phyloP scores from a whole-genome alignment of 2,329 filamentous ascomycete genomes.

The Aspergillus oerlinghausenensis region DNA sequence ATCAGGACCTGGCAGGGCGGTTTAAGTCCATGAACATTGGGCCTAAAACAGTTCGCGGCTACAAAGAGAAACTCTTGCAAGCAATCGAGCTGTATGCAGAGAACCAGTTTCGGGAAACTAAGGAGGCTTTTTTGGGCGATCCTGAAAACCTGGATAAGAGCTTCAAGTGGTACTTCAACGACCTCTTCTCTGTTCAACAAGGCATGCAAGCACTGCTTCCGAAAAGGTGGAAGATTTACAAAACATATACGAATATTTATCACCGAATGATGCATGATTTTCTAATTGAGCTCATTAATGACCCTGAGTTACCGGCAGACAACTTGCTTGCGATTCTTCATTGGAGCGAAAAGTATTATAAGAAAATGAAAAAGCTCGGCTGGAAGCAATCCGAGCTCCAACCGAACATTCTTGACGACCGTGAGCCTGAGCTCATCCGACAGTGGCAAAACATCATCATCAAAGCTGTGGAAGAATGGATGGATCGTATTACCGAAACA shows the following conservation, averaged over 20 bases:
- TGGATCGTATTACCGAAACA: constrained; percentile 81
- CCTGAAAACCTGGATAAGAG: constrained; percentile 78
- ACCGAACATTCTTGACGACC: constrained; percentile 84
- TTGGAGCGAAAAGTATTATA: constrained; percentile 94
- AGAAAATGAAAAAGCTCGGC: constrained; percentile 89
- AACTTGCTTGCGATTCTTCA: constrained; percentile 89
- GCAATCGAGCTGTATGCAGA: constrained; percentile 70
- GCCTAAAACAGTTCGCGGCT: constrained; percentile 85
- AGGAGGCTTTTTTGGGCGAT: constrained; percentile 75
- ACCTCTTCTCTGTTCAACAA: constrained; percentile 87
- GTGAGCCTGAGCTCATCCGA: constrained; percentile 82
- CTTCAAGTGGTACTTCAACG: constrained; percentile 96
- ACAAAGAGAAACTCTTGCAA: constrained; percentile 91
- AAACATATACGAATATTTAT: constrained; percentile 85
- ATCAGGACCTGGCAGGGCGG: constrained; percentile 85
- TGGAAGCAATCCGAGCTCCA: constrained; percentile 70
- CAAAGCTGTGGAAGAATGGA: constrained; percentile 94
- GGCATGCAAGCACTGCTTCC: constrained; percentile 91
- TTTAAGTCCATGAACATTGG: constrained; percentile 96
- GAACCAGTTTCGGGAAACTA: constrained; percentile 67
- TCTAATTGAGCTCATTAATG: constrained; percentile 74
- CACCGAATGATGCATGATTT: constrained; percentile 96
- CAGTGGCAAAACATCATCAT: constrained; percentile 96
- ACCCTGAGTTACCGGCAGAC: constrained; percentile 75
- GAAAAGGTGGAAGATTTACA: constrained; percentile 93